Percentiles rank a stretch among this genome's conserved stretches.
Evolutionary conservation across 495 filamentous ascomycete species (phyloP).

Genomic region (Cercophora samala): DNA sequence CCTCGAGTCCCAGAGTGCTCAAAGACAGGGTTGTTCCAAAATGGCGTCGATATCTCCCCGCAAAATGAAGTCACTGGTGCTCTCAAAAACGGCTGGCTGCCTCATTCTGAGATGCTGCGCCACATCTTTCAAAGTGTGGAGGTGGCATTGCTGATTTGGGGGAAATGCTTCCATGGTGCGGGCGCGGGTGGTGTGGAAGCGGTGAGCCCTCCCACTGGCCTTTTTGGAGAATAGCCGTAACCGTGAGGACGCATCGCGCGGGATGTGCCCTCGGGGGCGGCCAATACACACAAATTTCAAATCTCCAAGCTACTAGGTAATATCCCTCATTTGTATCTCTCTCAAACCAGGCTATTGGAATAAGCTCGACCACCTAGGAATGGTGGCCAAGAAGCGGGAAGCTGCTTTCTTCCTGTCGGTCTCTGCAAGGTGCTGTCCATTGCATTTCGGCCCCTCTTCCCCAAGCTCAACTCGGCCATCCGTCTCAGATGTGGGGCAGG

Average conservation of each 20-base stretch:
- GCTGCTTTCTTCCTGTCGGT: background rate
- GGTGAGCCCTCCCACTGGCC: slow-evolving; percentile 14
- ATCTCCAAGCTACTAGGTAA: background rate
- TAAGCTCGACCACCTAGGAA: background rate
- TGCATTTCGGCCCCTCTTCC: slow-evolving; percentile 11
- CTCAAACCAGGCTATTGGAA: background rate
- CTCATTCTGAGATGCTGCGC: slow-evolving; percentile 11
- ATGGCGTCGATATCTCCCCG: background rate
- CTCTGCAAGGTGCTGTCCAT: slow-evolving; percentile 10
- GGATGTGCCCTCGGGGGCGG: background rate
- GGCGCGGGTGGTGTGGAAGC: slow-evolving; percentile 2
- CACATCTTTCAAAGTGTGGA: slow-evolving; percentile 8
- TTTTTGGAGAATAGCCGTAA: background rate
- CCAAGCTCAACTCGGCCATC: background rate
- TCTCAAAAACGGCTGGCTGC: background rate
- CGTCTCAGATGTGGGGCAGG: slow-evolving; percentile 5
- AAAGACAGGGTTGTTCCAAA: background rate
- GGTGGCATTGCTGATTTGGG: slow-evolving; percentile 5
- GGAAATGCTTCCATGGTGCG: background rate
- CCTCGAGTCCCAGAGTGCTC: background rate
- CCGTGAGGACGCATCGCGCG: background rate
- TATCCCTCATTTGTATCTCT: background rate
- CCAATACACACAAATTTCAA: background rate
- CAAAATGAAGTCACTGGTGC: slow-evolving; percentile 7
- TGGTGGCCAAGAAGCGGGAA: background rate